Evolutionary conservation across 78 protist genomes (phyloP).

Genomic region (Abeoforma whisleri): DNA sequence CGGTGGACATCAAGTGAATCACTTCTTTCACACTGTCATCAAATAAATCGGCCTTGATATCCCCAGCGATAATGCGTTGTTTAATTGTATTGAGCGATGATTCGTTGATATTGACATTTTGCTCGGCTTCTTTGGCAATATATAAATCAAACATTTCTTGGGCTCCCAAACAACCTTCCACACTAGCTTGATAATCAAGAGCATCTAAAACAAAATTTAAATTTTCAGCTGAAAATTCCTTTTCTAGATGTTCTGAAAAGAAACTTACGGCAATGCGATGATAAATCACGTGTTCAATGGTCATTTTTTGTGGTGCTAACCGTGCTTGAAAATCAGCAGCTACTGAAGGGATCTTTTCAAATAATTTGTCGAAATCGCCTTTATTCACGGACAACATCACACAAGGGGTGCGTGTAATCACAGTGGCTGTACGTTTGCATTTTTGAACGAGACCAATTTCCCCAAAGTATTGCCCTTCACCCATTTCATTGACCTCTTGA

Average conservation of each 20-base stretch:
- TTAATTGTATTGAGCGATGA: no score
- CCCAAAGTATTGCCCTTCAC: conserved; percentile 19
- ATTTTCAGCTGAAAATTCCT: conserved; percentile 21
- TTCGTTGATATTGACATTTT: neutral
- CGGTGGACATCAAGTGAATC: neutral
- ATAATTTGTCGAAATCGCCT: conserved; percentile 15
- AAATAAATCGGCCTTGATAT: neutral
- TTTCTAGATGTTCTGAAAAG: conserved; percentile 3
- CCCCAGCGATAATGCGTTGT: neutral
- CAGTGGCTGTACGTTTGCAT: conserved; percentile 29
- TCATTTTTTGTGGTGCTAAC: conserved; percentile 11
- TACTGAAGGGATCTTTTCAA: neutral
- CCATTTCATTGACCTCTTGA: neutral
- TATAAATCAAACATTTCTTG: neutral
- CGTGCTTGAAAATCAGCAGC: conserved; percentile 18
- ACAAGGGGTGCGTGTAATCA: neutral
- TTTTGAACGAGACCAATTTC: conserved; percentile 29
- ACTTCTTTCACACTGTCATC: neutral
- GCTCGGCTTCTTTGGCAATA: neutral
- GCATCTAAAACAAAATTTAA: conserved; percentile 13
- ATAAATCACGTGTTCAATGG: neutral
- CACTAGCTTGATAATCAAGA: neutral
- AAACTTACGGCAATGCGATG: neutral
- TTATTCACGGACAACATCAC: neutral
- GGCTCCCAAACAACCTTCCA: neutral